A percentile compares a stretch with the other conserved stretches of the same genome.
Evolutionary conservation across 2,329 filamentous ascomycete species (phyloP).

Genomic region (Paecilomyces formosus): DNA sequence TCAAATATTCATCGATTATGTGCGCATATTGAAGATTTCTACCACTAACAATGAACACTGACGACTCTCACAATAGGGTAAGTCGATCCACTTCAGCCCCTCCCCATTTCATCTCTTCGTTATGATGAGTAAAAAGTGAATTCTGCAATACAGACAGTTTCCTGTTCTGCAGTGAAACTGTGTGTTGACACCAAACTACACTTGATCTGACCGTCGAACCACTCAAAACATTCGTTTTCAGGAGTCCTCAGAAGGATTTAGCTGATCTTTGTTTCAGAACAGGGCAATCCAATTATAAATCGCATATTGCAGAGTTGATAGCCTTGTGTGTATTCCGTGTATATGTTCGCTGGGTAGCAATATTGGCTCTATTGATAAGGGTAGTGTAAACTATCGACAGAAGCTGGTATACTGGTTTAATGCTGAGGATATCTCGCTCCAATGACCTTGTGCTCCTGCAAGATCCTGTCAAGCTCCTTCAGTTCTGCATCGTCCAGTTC

Average conservation of each 20-base stretch:
- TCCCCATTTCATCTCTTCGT: not conserved
- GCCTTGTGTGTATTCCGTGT: not conserved
- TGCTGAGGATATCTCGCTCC: constrained; percentile 19
- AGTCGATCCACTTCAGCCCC: not conserved
- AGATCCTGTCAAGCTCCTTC: constrained; percentile 45
- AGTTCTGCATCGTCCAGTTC: constrained; percentile 30
- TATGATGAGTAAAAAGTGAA: constrained; percentile 36
- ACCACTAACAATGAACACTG: not conserved
- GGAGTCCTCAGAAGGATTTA: not conserved
- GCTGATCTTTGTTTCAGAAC: not conserved
- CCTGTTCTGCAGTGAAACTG: constrained; percentile 31
- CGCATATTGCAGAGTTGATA: not conserved
- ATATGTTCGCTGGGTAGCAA: not conserved
- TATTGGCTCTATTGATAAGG: not conserved
- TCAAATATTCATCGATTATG: not conserved
- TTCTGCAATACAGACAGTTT: constrained; percentile 42
- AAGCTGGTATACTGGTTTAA: not conserved
- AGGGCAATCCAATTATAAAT: not conserved
- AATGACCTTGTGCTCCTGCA: constrained; percentile 38
- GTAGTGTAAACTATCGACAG: not conserved
- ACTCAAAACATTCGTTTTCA: constrained; percentile 2
- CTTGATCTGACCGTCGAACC: constrained; percentile 33
- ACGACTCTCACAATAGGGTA: constrained; percentile 3
- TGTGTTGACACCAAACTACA: constrained; percentile 37
- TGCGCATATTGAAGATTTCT: not conserved